A percentile compares a stretch with the other conserved stretches of the same genome.
These are phyloP conservation scores for Mortierella sp. DNA, from an alignment of 371 early-diverging fungal genomes.

Conservation along the genomic window DNA sequence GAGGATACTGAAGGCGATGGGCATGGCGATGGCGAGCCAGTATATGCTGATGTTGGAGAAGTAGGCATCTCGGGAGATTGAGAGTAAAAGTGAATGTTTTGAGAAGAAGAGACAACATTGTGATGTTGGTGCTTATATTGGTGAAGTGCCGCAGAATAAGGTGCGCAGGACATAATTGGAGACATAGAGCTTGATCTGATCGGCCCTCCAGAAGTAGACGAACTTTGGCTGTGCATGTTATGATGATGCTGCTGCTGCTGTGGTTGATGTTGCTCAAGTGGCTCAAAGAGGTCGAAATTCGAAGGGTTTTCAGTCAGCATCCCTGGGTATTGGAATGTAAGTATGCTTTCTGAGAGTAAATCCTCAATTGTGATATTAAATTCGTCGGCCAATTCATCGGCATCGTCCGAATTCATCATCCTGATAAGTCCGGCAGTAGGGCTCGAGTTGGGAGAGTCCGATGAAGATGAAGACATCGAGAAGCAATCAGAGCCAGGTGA, in stretches of 20 bases:
- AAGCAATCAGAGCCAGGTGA: conserved; percentile 27
- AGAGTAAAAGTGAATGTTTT: neutral
- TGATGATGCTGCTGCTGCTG: conserved; percentile 9
- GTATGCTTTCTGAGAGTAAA: conserved; percentile 19
- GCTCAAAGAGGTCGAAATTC: conserved; percentile 18
- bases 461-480: conserved; percentile 13
- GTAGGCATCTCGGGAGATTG: neutral
- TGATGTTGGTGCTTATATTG: conserved; percentile 3
- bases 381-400: conserved; percentile 29
- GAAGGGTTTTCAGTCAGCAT: neutral
- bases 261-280: conserved; percentile 1
- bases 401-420: conserved; percentile 26
- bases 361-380: conserved; percentile 49
- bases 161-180: conserved; percentile 8
- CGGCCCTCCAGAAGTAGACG: conserved; percentile 6
- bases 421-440: conserved; percentile 9
- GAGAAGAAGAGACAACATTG: neutral
- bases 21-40: conserved; percentile 8
- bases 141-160: conserved; percentile 4
- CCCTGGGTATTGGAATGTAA: neutral
- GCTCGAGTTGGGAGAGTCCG: conserved; percentile 20
- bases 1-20: conserved; percentile 5
- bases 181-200: conserved; percentile 19
- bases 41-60: conserved; percentile 1
- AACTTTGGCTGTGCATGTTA: conserved; percentile 10